These are phyloP conservation scores for Gastroboletus turbinatus DNA, from an alignment of 1,284 basidiomycete species.

Conservation along the genomic window DNA sequence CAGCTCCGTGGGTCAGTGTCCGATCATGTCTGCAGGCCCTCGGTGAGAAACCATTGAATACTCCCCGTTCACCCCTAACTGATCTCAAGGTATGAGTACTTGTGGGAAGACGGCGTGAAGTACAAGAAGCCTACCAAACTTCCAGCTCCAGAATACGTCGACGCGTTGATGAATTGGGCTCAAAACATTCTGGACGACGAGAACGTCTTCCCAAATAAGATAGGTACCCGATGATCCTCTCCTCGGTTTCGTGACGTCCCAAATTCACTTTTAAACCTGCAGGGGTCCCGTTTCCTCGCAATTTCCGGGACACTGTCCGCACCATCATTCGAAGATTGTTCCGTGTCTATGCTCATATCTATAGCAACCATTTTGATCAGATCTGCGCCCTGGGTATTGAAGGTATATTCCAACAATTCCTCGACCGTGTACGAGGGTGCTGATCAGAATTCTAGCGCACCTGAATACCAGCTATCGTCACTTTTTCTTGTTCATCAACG, in stretches of 20 bases:
- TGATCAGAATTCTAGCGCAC: slow-evolving; percentile 65
- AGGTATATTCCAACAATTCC: slow-evolving; percentile 51
- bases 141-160: slow-evolving; percentile 94
- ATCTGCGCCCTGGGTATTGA: slow-evolving; percentile 98
- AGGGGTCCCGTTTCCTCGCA: slow-evolving; percentile 92
- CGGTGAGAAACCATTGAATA: slow-evolving; percentile 54
- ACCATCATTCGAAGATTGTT: slow-evolving; percentile 93
- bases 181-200: slow-evolving; percentile 94
- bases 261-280: background rate
- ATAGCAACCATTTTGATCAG: slow-evolving; percentile 99
- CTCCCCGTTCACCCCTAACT: slow-evolving; percentile 12
- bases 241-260: background rate
- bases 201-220: slow-evolving; percentile 90
- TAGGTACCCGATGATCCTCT: slow-evolving; percentile 54
- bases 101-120: slow-evolving; percentile 95
- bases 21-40: slow-evolving; percentile 98
- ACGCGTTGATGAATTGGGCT: slow-evolving; percentile 98
- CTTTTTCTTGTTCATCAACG: slow-evolving; percentile 95
- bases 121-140: slow-evolving; percentile 95
- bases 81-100: slow-evolving; percentile 79
- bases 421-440: background rate
- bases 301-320: slow-evolving; percentile 89
- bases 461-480: slow-evolving; percentile 99
- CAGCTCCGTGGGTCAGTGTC: slow-evolving; percentile 60
- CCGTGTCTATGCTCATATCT: slow-evolving; percentile 97